phyloP scores from a whole-genome alignment of 2,329 filamentous ascomycete genomes.

The Diaporthe amygdali region DNA sequence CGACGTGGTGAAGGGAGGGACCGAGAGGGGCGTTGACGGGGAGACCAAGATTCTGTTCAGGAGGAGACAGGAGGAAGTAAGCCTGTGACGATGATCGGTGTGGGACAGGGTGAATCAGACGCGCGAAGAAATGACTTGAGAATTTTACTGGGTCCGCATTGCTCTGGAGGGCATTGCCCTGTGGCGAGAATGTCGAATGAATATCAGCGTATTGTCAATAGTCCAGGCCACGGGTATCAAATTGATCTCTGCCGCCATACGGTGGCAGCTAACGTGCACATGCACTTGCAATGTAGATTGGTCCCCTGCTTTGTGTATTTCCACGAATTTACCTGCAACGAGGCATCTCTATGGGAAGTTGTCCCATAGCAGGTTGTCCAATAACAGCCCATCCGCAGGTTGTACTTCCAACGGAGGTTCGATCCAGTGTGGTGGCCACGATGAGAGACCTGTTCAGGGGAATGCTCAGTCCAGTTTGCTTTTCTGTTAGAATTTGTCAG shows the following conservation, averaged over 20 bases:
- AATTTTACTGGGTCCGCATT: neutral
- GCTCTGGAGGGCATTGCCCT: neutral
- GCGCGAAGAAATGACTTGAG: neutral
- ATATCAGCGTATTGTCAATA: neutral
- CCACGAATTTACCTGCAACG: too few species aligned
- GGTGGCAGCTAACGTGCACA: neutral
- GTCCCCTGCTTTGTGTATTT: neutral
- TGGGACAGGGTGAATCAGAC: neutral
- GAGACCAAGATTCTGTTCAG: neutral
- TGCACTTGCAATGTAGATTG: neutral
- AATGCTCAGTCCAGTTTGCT: too few species aligned
- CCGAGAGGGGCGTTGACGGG: neutral
- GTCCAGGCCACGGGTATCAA: neutral
- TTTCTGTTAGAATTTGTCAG: too few species aligned
- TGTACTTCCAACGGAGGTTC: too few species aligned
- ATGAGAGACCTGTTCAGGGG: too few species aligned
- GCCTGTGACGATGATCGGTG: neutral
- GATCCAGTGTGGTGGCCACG: too few species aligned
- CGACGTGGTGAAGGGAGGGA: conserved; percentile 5
- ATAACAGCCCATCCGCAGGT: too few species aligned
- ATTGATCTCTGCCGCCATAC: neutral
- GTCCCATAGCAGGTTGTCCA: too few species aligned
- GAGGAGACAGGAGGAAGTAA: conserved; percentile 5
- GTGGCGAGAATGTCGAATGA: neutral
- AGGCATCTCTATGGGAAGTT: too few species aligned